phyloP scores from a whole-genome alignment of 23 red algal species.

The Rhodosorus marinus region DNA sequence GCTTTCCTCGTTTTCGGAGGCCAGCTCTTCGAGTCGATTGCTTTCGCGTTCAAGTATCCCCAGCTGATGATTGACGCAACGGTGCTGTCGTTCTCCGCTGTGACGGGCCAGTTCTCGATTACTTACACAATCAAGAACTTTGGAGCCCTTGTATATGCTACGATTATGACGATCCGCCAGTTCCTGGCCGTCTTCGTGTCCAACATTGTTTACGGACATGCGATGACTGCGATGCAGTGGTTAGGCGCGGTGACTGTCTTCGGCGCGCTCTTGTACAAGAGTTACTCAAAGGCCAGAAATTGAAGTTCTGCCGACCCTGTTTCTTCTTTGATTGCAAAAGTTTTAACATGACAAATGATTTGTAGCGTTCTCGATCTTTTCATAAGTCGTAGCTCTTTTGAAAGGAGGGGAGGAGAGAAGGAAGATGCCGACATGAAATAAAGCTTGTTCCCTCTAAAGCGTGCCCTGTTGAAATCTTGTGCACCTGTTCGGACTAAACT shows the following conservation, averaged over 20 bases:
- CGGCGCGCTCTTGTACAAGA: slow-evolving; percentile 60
- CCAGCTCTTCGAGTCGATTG: slow-evolving; percentile 23
- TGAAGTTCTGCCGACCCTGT: too few species aligned
- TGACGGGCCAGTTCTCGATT: slow-evolving; percentile 79
- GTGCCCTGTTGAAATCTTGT: too few species aligned
- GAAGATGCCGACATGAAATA: too few species aligned
- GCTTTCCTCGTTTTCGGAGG: slow-evolving; percentile 25
- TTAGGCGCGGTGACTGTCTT: slow-evolving; percentile 54
- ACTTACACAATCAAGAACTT: slow-evolving; percentile 94
- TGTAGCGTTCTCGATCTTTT: too few species aligned
- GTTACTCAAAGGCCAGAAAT: slow-evolving; percentile 63
- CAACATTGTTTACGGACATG: slow-evolving; percentile 66
- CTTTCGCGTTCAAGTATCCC: slow-evolving; percentile 47
- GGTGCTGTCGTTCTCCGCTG: slow-evolving; percentile 47
- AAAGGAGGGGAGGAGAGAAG: too few species aligned
- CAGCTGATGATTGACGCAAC: slow-evolving; percentile 34
- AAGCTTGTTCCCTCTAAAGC: too few species aligned
- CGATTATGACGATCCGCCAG: slow-evolving; percentile 93
- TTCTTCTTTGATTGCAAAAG: too few species aligned
- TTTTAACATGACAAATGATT: too few species aligned
- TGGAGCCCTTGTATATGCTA: slow-evolving; percentile 78
- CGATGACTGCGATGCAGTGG: slow-evolving; percentile 58
- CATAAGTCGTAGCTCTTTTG: too few species aligned
- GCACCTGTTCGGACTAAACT: too few species aligned
- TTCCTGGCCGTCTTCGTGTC: slow-evolving; percentile 74